Percentiles rank a stretch among this genome's conserved stretches.
Evolutionary conservation across 148 eudicot species (phyloP).

Genomic region (Vaccinium corymbosum): DNA sequence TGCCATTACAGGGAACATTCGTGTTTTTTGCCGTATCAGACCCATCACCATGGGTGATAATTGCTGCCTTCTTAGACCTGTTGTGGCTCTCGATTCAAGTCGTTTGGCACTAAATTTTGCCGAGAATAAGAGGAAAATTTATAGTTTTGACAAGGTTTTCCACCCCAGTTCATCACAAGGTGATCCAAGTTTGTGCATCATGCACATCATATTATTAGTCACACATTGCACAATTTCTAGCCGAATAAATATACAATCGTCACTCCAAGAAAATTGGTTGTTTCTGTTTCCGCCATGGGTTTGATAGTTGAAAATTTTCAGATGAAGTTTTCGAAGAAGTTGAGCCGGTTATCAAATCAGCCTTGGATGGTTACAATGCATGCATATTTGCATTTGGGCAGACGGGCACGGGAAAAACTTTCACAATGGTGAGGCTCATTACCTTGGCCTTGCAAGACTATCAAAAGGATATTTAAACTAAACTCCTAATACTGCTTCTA

Average conservation of each 20-base stretch:
- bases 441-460: neutral
- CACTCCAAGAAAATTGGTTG: neutral
- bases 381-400: slow-evolving; percentile 1
- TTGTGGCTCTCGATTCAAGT: neutral
- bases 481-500: neutral
- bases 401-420: neutral
- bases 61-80: neutral
- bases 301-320: slow-evolving; percentile 1
- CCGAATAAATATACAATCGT: neutral
- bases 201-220: neutral
- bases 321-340: slow-evolving; percentile 2
- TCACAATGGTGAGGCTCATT: slow-evolving; percentile 4
- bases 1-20: slow-evolving; percentile 7
- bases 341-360: neutral
- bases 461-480: neutral
- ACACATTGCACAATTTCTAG: neutral
- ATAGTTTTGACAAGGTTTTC: slow-evolving; percentile 6
- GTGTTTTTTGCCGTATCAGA: neutral
- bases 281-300: slow-evolving; percentile 1
- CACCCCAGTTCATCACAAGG: slow-evolving; percentile 4
- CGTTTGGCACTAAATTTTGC: neutral
- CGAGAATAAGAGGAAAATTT: neutral
- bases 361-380: slow-evolving; percentile 5
- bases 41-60: neutral
- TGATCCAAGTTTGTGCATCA: neutral